Evolutionary conservation across 768 basidiomycete genomes (phyloP).

Genomic region (Boletus vermiculosoides): DNA sequence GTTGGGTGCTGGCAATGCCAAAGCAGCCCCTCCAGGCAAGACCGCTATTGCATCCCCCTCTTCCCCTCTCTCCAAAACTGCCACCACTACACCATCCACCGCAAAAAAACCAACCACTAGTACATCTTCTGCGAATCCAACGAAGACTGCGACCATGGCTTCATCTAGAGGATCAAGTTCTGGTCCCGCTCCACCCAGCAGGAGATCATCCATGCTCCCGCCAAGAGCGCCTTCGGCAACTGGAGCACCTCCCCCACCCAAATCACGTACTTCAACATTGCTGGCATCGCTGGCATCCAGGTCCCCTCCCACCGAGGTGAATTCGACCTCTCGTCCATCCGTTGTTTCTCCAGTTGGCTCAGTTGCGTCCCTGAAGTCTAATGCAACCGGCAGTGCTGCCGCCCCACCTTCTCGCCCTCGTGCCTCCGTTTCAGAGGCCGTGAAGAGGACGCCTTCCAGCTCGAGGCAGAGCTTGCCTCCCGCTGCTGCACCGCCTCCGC

Average conservation of each 20-base stretch:
- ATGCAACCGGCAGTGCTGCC: slow-evolving; percentile 26
- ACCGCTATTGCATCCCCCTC: slow-evolving; percentile 34
- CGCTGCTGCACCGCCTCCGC: slow-evolving; percentile 21
- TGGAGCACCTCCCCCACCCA: slow-evolving; percentile 34
- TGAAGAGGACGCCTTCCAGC: slow-evolving; percentile 47
- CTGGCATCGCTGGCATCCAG: slow-evolving; percentile 28
- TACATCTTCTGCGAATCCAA: slow-evolving; percentile 28
- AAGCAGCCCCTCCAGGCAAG: slow-evolving; percentile 44
- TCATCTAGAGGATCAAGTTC: slow-evolving; percentile 31
- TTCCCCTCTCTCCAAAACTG: slow-evolving; percentile 32
- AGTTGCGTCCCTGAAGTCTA: slow-evolving; percentile 46
- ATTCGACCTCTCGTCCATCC: slow-evolving; percentile 42
- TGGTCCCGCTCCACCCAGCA: slow-evolving; percentile 33
- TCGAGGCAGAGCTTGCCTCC: slow-evolving; percentile 43
- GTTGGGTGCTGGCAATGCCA: slow-evolving; percentile 58
- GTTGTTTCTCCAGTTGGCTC: slow-evolving; percentile 59
- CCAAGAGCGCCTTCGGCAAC: slow-evolving; percentile 41
- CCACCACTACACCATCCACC: slow-evolving; percentile 7
- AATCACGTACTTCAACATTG: slow-evolving; percentile 38
- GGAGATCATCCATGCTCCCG: slow-evolving; percentile 33
- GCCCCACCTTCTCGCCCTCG: slow-evolving; percentile 49
- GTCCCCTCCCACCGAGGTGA: slow-evolving; percentile 19
- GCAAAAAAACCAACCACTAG: slow-evolving; percentile 28
- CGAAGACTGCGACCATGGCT: slow-evolving; percentile 35
- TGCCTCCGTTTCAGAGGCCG: slow-evolving; percentile 64